phyloP scores from a whole-genome alignment of 345 rosid genomes.

The thale cress (Arabidopsis thaliana) region TAIR10.1 NC_003075.7:1307501-1308000 shows the following conservation, averaged over 20 bases:
- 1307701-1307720: slow-evolving; percentile 16
- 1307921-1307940: not conserved
- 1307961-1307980: slow-evolving; percentile 6
- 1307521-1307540: not conserved
- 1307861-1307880: not conserved
- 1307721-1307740: slow-evolving; percentile 17
- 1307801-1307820: not conserved
- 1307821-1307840: not conserved
- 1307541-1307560: not conserved
- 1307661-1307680: not conserved
- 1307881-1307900: not conserved
- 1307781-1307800: not conserved
- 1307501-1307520: not conserved
- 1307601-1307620: slow-evolving; percentile 40
- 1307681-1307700: not conserved
- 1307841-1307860: not conserved
- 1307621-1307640: slow-evolving; percentile 34
- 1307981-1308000: not conserved
- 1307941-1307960: slow-evolving; percentile 19
- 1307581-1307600: slow-evolving; percentile 43
- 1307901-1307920: not conserved
- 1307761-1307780: slow-evolving; percentile 12
- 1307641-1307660: not conserved
- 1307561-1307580: slow-evolving; percentile 38
- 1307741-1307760: slow-evolving; percentile 3